Evolutionary conservation across 352 stramenopile genomes (phyloP).

Genomic region (Phytophthora ramorum): DNA sequence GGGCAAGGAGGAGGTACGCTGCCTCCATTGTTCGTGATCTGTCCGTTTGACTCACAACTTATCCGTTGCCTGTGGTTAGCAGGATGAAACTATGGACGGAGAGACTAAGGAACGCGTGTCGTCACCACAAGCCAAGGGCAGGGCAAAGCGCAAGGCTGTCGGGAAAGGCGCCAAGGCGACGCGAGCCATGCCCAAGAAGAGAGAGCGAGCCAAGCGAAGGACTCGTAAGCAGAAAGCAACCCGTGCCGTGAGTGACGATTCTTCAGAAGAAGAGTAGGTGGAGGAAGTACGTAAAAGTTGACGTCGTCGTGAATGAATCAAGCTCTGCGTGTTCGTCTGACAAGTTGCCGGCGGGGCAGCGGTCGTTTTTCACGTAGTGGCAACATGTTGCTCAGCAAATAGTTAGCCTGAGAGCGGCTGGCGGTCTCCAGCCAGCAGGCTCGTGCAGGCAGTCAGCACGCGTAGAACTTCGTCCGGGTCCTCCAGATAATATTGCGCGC

Average conservation of each 20-base stretch:
- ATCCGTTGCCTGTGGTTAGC: background rate
- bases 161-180: slow-evolving; percentile 34
- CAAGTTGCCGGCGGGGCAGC: background rate
- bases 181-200: slow-evolving; percentile 35
- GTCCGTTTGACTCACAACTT: background rate
- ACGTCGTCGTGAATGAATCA: slow-evolving; percentile 8
- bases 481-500: slow-evolving; percentile 85
- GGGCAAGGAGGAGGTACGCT: slow-evolving; percentile 57
- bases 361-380: background rate
- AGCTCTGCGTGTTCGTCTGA: slow-evolving; percentile 17
- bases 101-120: slow-evolving; percentile 32
- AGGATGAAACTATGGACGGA: slow-evolving; percentile 30
- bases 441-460: slow-evolving; percentile 77
- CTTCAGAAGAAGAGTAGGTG: slow-evolving; percentile 35
- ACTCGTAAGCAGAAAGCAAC: slow-evolving; percentile 36
- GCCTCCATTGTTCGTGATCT: background rate
- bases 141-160: slow-evolving; percentile 29
- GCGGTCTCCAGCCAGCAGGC: slow-evolving; percentile 46
- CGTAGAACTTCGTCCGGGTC: slow-evolving; percentile 82
- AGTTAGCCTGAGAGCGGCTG: slow-evolving; percentile 35
- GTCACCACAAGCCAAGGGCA: slow-evolving; percentile 45
- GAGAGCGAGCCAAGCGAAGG: slow-evolving; percentile 35
- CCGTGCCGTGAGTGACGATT: slow-evolving; percentile 32
- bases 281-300: slow-evolving; percentile 1
- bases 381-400: slow-evolving; percentile 4